These are phyloP conservation scores for Dothidotthia symphoricarpi DNA, from an alignment of 2,329 filamentous ascomycete species.

Conservation along the genomic window DNA sequence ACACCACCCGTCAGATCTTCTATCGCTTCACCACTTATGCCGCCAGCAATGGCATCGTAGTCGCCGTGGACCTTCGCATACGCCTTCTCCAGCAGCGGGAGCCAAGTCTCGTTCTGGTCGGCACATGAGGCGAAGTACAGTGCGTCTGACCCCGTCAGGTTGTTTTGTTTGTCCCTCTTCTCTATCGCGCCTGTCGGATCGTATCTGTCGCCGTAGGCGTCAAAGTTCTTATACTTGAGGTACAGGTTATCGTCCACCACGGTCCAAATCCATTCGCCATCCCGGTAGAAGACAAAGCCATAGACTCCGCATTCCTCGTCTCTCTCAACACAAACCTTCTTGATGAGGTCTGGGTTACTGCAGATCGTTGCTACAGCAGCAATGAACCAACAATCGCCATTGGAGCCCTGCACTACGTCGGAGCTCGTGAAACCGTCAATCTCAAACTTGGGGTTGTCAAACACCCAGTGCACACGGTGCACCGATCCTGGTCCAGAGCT, in stretches of 20 bases:
- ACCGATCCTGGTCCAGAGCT: constrained; percentile 21
- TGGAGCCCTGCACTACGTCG: constrained; percentile 73
- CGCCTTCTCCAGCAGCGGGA: constrained; percentile 76
- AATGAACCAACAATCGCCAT: constrained; percentile 85
- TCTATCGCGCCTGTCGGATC: constrained; percentile 58
- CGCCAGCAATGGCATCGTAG: constrained; percentile 70
- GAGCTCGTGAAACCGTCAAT: constrained; percentile 72
- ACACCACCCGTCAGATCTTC: constrained; percentile 66
- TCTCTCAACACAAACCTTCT: constrained; percentile 69
- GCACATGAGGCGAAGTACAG: constrained; percentile 75
- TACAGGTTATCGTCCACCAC: constrained; percentile 91
- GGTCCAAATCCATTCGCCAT: constrained; percentile 72
- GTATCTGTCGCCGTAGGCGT: constrained; percentile 67
- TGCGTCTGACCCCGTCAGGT: constrained; percentile 72
- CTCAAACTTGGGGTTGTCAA: constrained; percentile 72
- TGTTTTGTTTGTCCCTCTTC: constrained; percentile 62
- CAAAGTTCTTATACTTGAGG: constrained; percentile 73
- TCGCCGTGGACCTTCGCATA: constrained; percentile 84
- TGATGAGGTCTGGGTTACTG: constrained; percentile 68
- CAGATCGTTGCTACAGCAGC: constrained; percentile 74
- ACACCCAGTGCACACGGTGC: constrained; percentile 62
- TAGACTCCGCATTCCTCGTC: constrained; percentile 76
- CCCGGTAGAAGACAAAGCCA: constrained; percentile 77
- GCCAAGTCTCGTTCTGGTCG: constrained; percentile 77
- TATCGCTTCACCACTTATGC: constrained; percentile 56